Evolutionary conservation across 208 protist genomes (phyloP), one percentile per base, ranked within the genome.

Genomic region (Wallacemonas collosoma): DNA sequence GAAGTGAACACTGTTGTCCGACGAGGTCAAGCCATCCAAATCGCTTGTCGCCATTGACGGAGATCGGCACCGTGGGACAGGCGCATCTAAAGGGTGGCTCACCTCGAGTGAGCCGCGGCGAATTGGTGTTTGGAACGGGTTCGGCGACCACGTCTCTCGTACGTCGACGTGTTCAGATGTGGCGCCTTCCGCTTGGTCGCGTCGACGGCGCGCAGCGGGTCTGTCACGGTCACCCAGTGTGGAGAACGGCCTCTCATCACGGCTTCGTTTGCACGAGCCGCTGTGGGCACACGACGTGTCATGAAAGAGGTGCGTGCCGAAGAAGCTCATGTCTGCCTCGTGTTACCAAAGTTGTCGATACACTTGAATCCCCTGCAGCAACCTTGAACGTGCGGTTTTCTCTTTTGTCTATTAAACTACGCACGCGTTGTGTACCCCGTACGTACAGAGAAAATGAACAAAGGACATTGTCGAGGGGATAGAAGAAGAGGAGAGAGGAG

Each of bases 261-360:
- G 67, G 69, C 45, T 73, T 0, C 48, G 17, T 15, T 36, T 50
- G 6, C 55, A 41, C 50, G 15, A 2, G 50, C 54, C 2, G 45
- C n/a, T 15, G 67, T 56, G 54, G 63, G 72, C 47, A 48, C 66
- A 44, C 48, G 75, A 55, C 76, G 54, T 68, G 79, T 75, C 41
- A 81, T 77, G 41, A 86, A 66, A 8, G 77, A 39, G 57, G 53
- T 6, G 53, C 53, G 53, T 15, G 53, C n/a, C 53, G n/a, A 36
- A 58, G 11, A n/a, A 36, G 11, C 6, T 58, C n/a, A 15, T 6
- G 6, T 15, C 26, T 58, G 53, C 63, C 15, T 68, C 63, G 9
- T 45, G 45, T 41, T 58, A 58, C 15, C n/a, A 50, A 54, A 9
- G 35, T 8, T 51, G 39, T 38, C 17, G 11, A 43, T 51, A 48